Percentiles rank a stretch among this genome's conserved stretches.
phyloP scores from a whole-genome alignment of 2,329 filamentous ascomycete genomes.

The Hymenoscyphus fructigenus region DNA sequence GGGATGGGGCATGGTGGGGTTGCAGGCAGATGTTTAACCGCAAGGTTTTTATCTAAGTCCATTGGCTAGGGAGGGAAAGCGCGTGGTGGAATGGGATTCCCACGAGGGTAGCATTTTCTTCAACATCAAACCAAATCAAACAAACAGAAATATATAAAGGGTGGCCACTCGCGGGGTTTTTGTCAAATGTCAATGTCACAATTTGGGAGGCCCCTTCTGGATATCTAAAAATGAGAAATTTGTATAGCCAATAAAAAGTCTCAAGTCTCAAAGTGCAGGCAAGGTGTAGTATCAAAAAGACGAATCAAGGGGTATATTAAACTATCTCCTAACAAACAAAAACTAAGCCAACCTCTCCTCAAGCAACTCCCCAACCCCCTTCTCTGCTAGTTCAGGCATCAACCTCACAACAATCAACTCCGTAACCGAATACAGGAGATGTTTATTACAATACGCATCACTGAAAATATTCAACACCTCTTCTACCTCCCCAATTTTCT shows the following conservation, averaged over 20 bases:
- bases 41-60: too few relatives aligned
- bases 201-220: constrained; percentile 35
- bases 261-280: not conserved
- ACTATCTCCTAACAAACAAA: not conserved
- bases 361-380: constrained; percentile 69
- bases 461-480: constrained; percentile 70
- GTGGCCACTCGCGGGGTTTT: constrained; percentile 7
- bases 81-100: too few relatives aligned
- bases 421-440: constrained; percentile 78
- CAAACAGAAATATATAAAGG: constrained; percentile 1
- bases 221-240: constrained; percentile 6
- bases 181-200: constrained; percentile 26
- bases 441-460: constrained; percentile 89
- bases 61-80: too few relatives aligned
- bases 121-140: not conserved
- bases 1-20: too few relatives aligned
- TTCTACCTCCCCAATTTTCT: constrained; percentile 41
- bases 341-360: constrained; percentile 62
- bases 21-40: too few relatives aligned
- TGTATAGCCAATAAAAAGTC: not conserved
- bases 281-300: not conserved
- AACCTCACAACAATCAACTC: constrained; percentile 80
- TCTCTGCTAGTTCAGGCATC: constrained; percentile 79
- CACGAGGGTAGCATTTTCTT: not conserved
- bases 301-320: constrained; percentile 2